Evolutionary conservation across 2,329 filamentous ascomycete genomes (phyloP).

Genomic region (Alternaria consortialis): DNA sequence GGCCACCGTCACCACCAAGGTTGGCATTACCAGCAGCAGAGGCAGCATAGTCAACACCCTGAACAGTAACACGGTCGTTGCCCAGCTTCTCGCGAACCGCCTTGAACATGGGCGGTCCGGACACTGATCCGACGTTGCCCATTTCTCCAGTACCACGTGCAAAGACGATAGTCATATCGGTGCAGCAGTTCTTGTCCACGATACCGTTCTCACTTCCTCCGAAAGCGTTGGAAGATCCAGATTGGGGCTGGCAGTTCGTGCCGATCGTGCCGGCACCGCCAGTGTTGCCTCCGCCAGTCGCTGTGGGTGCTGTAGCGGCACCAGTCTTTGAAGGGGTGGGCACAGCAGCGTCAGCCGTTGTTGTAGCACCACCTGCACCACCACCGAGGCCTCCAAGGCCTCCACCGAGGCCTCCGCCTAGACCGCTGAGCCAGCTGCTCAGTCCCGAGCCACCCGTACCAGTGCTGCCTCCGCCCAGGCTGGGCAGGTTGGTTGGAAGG

Average conservation of each 20-base stretch:
- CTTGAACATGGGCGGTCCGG: slow-evolving; percentile 52
- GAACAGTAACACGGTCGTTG: slow-evolving; percentile 37
- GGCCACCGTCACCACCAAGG: slow-evolving; percentile 36
- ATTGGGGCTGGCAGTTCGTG: slow-evolving; percentile 34
- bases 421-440: background rate
- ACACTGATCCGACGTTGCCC: slow-evolving; percentile 55
- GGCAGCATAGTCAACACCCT: slow-evolving; percentile 47
- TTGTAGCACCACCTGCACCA: background rate
- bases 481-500: background rate
- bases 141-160: slow-evolving; percentile 55
- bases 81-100: slow-evolving; percentile 40
- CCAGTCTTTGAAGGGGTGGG: background rate
- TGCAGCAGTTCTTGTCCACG: slow-evolving; percentile 51
- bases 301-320: background rate
- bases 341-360: background rate
- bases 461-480: slow-evolving; percentile 6
- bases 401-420: background rate
- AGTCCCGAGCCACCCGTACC: background rate
- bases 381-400: slow-evolving; percentile 9
- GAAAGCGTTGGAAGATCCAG: slow-evolving; percentile 25
- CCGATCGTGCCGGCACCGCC: slow-evolving; percentile 23
- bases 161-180: slow-evolving; percentile 55
- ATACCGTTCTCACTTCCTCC: slow-evolving; percentile 53
- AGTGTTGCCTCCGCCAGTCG: slow-evolving; percentile 4
- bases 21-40: slow-evolving; percentile 37